phyloP scores from a whole-genome alignment of 495 filamentous ascomycete genomes.

The Podospora pseudopauciseta region DNA sequence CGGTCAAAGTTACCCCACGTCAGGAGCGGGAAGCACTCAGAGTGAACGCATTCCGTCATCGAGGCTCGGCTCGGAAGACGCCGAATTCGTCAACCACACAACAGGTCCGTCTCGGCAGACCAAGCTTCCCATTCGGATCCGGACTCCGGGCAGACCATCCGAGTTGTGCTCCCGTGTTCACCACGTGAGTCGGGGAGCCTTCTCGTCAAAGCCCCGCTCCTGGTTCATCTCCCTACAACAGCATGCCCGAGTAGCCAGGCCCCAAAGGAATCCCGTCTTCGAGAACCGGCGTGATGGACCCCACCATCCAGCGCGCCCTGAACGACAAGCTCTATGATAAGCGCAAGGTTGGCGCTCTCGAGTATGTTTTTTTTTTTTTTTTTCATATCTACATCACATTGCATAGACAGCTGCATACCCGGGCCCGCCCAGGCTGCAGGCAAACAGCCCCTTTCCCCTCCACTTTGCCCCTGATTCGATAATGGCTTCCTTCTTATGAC shows the following conservation, averaged over 20 bases:
- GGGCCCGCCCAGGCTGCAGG: constrained; percentile 1
- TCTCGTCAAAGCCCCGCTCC: background rate
- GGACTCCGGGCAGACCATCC: background rate
- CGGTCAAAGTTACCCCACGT: background rate
- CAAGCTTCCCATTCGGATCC: background rate
- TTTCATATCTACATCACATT: background rate
- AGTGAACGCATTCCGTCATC: background rate
- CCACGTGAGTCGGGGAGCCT: background rate
- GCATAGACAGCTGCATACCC: constrained; percentile 11
- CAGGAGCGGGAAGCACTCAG: background rate
- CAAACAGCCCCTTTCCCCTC: background rate
- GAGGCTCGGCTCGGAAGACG: background rate
- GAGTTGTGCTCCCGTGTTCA: background rate
- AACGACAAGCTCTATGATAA: constrained; percentile 99
- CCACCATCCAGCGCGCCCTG: constrained; percentile 79
- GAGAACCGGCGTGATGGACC: constrained; percentile 63
- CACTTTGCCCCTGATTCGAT: constrained; percentile 2
- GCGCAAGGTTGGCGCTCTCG: constrained; percentile 90
- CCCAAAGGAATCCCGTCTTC: constrained; percentile 10
- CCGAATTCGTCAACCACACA: background rate
- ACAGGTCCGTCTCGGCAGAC: background rate
- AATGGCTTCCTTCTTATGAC: background rate
- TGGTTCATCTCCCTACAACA: background rate
- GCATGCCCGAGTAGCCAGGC: constrained; percentile 5
- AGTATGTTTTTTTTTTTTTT: constrained; percentile 58